Evolutionary conservation across 2,329 filamentous ascomycete genomes (phyloP), one percentile per base, ranked within the genome.

Genomic region (Venturia asperata): DNA sequence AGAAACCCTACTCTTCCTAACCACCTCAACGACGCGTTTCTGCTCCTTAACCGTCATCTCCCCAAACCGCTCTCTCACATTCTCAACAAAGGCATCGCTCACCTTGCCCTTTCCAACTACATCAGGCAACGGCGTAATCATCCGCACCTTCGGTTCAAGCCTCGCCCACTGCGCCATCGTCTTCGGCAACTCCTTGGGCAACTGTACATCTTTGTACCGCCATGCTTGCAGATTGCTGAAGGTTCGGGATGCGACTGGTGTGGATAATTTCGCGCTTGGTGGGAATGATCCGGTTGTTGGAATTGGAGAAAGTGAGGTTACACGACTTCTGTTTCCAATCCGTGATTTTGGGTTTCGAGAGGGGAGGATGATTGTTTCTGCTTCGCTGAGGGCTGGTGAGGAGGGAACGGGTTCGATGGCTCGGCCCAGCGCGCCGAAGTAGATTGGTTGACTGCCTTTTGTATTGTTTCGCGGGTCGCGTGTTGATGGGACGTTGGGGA

Each of bases 141-240:
- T 37, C 17, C 52, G 10, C 10, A 58, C 52, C 30, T 37, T 58
- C 3, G 7, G 13, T 9, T 58, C 52, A 9, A 58, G 52, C 7
- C 13, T 58, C 30, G 52, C 30, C 52, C 52, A 58, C 30, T 58
- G 52, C 19, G 27, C 52, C 27, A 58, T 58, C 13, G 52, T 58
- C 27, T 58, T 58, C 4, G 52, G 52, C 13, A 58, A 21, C n/a
- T 34, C 52, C 5, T 19, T 3, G 6, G 52, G 52, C 6, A 58
- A 15, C 15, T 19, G 15, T 11, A 37, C 52, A n/a, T 37, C 52
- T 58, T 37, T 58, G 30, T 58, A 58, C 6, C 52, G 52, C 52
- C 52, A 58, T 58, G 27, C 52, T 37, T 58, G 52, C 13, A 58
- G 17, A 9, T 19, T 19, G 11, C 1, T 15, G 2, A 13, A 17